Percentiles rank a stretch among this genome's conserved stretches.
Conservation (phyloP, 2,329 filamentous ascomycete species). For the Alternaria gaisen region DNA sequence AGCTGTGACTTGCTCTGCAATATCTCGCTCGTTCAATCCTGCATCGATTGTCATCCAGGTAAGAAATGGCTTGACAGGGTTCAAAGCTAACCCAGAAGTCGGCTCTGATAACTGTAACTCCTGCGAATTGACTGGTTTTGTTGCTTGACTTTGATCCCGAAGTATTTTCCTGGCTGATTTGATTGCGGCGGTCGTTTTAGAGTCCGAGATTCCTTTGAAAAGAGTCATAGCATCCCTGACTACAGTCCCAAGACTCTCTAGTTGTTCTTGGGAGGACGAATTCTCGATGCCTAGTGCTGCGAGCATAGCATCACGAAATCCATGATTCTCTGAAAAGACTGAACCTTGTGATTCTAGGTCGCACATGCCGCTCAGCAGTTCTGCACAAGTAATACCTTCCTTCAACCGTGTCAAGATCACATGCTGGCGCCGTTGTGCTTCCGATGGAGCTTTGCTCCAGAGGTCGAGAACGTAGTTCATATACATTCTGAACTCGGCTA, state of each 20-base stretch:
- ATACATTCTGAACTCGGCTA: background rate
- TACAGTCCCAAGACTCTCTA: background rate
- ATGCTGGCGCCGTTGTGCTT: background rate
- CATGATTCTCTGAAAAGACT: background rate
- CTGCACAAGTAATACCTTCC: background rate
- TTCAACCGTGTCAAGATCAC: slow-evolving; percentile 1
- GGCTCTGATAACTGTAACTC: background rate
- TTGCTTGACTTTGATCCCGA: background rate
- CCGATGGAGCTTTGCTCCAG: background rate
- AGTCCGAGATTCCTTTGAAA: background rate
- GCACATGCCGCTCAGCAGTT: slow-evolving; percentile 7
- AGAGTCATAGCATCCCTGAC: background rate
- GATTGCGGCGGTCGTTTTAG: background rate
- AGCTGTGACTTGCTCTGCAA: background rate
- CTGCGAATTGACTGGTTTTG: background rate
- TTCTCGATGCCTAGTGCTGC: slow-evolving; percentile 1
- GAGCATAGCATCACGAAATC: slow-evolving; percentile 6
- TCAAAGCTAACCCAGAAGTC: background rate
- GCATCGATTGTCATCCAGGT: background rate
- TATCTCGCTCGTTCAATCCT: background rate
- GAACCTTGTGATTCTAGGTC: background rate
- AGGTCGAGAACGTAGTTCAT: background rate
- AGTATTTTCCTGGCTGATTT: background rate
- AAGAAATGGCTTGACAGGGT: background rate
- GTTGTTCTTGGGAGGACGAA: background rate